Conservation (phyloP, 2,329 filamentous ascomycete genomes). For the Cladophialophora immunda region DNA sequence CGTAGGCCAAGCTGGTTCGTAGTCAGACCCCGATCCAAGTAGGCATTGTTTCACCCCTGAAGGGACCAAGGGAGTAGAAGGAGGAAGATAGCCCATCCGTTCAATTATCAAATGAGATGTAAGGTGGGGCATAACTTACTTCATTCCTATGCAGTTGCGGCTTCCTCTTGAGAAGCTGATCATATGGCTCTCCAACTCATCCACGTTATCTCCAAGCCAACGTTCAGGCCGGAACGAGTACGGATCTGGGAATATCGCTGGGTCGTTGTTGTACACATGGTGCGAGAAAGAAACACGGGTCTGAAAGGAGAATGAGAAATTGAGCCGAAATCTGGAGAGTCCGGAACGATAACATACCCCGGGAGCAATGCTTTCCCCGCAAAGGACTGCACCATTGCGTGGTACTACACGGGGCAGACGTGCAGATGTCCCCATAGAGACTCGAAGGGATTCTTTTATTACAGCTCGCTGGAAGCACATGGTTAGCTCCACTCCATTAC, state of each 20-base stretch:
- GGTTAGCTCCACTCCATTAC: not conserved
- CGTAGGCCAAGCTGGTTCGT: slow-evolving; percentile 41
- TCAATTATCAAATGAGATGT: not conserved
- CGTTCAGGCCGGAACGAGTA: slow-evolving; percentile 50
- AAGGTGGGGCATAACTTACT: slow-evolving; percentile 26
- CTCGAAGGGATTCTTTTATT: slow-evolving; percentile 25
- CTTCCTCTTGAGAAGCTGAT: slow-evolving; percentile 52
- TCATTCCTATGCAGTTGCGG: slow-evolving; percentile 52
- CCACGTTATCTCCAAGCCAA: slow-evolving; percentile 49
- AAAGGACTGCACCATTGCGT: slow-evolving; percentile 16
- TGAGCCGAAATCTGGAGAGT: not conserved
- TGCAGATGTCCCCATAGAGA: slow-evolving; percentile 23
- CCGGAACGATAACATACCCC: slow-evolving; percentile 11
- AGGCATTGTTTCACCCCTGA: not conserved
- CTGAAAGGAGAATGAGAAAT: not conserved
- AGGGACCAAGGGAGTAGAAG: not conserved
- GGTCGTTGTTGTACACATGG: slow-evolving; percentile 28
- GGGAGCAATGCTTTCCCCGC: slow-evolving; percentile 14
- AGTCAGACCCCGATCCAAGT: not conserved
- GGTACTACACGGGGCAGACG: slow-evolving; percentile 25
- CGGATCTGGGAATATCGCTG: slow-evolving; percentile 48
- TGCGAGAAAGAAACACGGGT: slow-evolving; percentile 27
- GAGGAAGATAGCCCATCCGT: not conserved
- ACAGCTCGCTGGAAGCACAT: slow-evolving; percentile 18
- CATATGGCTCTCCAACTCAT: slow-evolving; percentile 49